These are phyloP conservation scores for Tardiomyces depauwii DNA, from an alignment of 1,139 yeast genomes.

Conservation along the genomic window DNA sequence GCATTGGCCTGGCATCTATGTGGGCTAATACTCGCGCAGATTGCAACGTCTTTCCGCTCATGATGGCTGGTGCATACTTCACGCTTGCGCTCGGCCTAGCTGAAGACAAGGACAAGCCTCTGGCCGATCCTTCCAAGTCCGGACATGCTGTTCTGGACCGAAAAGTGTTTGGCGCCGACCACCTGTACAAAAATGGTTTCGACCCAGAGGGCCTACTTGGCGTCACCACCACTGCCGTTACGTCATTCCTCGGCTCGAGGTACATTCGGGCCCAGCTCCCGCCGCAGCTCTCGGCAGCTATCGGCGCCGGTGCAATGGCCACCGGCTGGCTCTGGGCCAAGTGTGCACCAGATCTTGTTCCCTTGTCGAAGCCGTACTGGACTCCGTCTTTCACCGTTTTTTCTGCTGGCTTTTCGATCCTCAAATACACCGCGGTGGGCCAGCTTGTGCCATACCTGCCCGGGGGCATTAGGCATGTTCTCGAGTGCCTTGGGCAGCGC, in stretches of 20 bases:
- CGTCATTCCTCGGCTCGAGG: slow-evolving; percentile 28
- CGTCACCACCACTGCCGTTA: slow-evolving; percentile 23
- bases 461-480: slow-evolving; percentile 6
- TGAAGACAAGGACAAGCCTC: slow-evolving; percentile 19
- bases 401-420: slow-evolving; percentile 22
- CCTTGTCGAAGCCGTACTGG: slow-evolving; percentile 29
- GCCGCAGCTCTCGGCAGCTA: slow-evolving; percentile 13
- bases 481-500: slow-evolving; percentile 19
- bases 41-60: slow-evolving; percentile 3
- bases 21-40: neutral
- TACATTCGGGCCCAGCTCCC: slow-evolving; percentile 13
- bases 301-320: slow-evolving; percentile 19
- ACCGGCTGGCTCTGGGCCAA: slow-evolving; percentile 19
- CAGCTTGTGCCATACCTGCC: slow-evolving; percentile 19
- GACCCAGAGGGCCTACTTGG: slow-evolving; percentile 31
- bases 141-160: slow-evolving; percentile 26
- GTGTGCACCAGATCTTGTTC: slow-evolving; percentile 21
- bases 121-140: slow-evolving; percentile 16
- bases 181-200: slow-evolving; percentile 18
- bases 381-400: slow-evolving; percentile 25
- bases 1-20: slow-evolving; percentile 22
- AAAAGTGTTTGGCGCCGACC: slow-evolving; percentile 12
- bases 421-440: slow-evolving; percentile 18
- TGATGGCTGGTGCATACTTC: slow-evolving; percentile 19
- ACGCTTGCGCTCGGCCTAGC: slow-evolving; percentile 18